These are phyloP conservation scores for Aspergillus luchuensis DNA, from an alignment of 2,329 filamentous ascomycete species.

Conservation along the genomic window DNA sequence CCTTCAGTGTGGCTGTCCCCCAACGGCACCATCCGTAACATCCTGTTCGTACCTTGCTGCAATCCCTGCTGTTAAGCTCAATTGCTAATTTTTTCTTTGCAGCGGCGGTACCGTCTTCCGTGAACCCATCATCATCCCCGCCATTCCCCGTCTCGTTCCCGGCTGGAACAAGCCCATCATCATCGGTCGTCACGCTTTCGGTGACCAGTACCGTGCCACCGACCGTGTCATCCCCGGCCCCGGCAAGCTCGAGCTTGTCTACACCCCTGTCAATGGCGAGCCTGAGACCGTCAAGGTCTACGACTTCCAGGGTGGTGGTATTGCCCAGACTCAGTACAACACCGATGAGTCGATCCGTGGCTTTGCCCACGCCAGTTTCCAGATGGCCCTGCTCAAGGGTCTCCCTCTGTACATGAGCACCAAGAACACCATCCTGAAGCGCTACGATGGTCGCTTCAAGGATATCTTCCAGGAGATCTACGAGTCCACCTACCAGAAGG, in stretches of 20 bases:
- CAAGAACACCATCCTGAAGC: conserved; percentile 99
- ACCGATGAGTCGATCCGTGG: conserved; percentile 92
- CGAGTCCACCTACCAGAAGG: conserved; percentile 79
- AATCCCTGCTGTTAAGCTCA: not conserved
- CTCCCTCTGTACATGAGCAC: conserved; percentile 99
- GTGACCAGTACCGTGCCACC: conserved; percentile 97
- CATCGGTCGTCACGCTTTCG: conserved; percentile 96
- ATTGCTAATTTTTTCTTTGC: conserved; percentile 23
- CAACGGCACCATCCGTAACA: conserved; percentile 80
- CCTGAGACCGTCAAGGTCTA: conserved; percentile 87
- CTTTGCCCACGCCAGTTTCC: conserved; percentile 96
- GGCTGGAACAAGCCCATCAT: conserved; percentile 99
- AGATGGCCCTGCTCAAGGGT: conserved; percentile 83
- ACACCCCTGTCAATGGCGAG: conserved; percentile 76
- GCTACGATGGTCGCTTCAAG: conserved; percentile 98
- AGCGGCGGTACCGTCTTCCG: conserved; percentile 95
- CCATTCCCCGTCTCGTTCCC: conserved; percentile 88
- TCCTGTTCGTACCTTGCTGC: conserved; percentile 50
- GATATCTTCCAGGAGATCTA: conserved; percentile 99
- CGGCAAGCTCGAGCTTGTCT: conserved; percentile 93
- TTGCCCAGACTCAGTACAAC: conserved; percentile 97
- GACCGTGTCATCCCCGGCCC: conserved; percentile 80
- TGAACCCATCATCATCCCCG: conserved; percentile 94
- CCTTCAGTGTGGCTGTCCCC: conserved; percentile 90
- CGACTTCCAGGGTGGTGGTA: conserved; percentile 82